Base-by-base conservation (phyloP, 441 rosid genomes). In the Rhodomyrtus psidioides region DNA sequence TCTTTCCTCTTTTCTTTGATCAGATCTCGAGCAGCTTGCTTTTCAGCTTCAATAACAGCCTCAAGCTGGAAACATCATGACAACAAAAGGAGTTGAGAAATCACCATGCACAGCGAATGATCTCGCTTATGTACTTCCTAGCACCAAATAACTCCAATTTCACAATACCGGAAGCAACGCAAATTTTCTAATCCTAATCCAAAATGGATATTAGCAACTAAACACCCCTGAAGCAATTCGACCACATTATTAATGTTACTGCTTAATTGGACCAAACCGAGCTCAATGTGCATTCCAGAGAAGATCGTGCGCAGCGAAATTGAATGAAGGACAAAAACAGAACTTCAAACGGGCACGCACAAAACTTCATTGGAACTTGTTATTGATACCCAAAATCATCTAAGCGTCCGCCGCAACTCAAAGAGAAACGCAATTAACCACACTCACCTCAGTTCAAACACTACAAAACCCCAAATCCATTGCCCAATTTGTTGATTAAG, bases 21-120 rank as follows among this genome's bases (percentile, higher is more conserved):
- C 91, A 97, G 94, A 87, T 95, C 97, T 89, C 91, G 88, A 58
- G 97, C 98, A 30, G 97, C 98, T 93, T 95, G 91, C 90, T 93
- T 97, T 83, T 97, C 99, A 15, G 98, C 98, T 89, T 95, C 98
- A 81, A 97, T 94, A 13, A 97, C 97, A 87, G 87, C 86, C 87
- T 93, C 96, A 82, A 97, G 98, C 98, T 97, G 88, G 74, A 87
- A 84, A 85, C 21, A 70, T 57, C 70, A 27, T 1, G 27, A 84
- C 15, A 44, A 76, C 27, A 82, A 51, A 84, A 59, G 83, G 57
- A 34, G 81, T 53, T 83, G 87, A 83, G 15, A 53, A 83, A 53
- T 28, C 49, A 59, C 39, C 23, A 53, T 46, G 81, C 83, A 3
- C 5, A 26, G 21, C 39, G 42, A 56, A 81, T 79, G 46, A 86